Percentiles rank a stretch among this genome's conserved stretches.
phyloP scores from a whole-genome alignment of 129 eudicot genomes.

The Chrysanthemum seticuspe region DNA sequence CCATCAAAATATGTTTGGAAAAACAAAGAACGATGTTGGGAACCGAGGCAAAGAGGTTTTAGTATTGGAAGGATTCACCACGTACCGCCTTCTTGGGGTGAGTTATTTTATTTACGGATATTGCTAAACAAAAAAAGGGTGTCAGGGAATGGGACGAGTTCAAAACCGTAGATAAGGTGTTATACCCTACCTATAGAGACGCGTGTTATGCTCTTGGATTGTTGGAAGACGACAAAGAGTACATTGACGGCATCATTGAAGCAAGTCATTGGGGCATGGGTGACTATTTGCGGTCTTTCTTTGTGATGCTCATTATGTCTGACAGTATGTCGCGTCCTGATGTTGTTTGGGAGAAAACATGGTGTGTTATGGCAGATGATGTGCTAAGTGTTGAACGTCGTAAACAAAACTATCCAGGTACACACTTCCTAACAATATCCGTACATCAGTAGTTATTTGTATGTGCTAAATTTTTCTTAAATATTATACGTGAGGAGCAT shows the following conservation, averaged over 20 bases:
- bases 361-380: neutral
- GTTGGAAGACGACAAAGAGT: slow-evolving; percentile 21
- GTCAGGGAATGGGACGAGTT: neutral
- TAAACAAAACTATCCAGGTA: too few species aligned
- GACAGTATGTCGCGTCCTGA: neutral
- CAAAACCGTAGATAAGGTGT: neutral
- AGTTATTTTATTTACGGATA: neutral
- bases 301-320: neutral
- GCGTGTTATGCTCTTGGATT: slow-evolving; percentile 25
- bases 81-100: neutral
- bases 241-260: neutral
- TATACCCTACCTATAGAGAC: neutral
- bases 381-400: too few species aligned
- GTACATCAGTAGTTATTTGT: too few species aligned
- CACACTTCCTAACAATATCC: too few species aligned
- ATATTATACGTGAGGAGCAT: too few species aligned
- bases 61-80: neutral
- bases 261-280: neutral
- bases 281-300: neutral
- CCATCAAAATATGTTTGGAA: neutral
- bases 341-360: too few species aligned
- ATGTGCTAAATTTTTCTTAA: too few species aligned
- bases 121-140: neutral
- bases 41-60: neutral
- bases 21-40: neutral